These are phyloP conservation scores for Amesomyces nigricolor DNA, from an alignment of 2,329 filamentous ascomycete species.

Conservation along the genomic window DNA sequence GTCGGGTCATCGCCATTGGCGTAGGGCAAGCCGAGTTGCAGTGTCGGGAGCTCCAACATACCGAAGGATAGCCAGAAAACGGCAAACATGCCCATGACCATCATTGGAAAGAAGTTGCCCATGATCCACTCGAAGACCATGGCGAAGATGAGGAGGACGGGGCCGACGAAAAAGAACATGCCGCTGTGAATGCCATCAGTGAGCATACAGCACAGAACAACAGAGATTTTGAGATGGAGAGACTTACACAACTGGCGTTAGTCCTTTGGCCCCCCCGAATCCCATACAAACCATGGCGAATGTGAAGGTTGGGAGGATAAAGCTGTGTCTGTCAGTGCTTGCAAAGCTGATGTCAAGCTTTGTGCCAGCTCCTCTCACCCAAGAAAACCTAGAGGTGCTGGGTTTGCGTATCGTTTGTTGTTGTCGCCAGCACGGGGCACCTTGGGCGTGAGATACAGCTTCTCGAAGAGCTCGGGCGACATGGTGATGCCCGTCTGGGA, in stretches of 20 bases:
- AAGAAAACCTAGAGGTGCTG: conserved; percentile 35
- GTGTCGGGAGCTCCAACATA: conserved; percentile 44
- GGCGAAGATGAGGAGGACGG: conserved; percentile 41
- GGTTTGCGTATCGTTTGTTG: conserved; percentile 35
- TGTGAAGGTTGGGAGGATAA: conserved; percentile 35
- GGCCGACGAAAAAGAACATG: conserved; percentile 39
- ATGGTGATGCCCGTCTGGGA: conserved; percentile 34
- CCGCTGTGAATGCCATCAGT: conserved; percentile 25
- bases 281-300: conserved; percentile 36
- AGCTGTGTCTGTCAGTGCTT: conserved; percentile 25
- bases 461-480: conserved; percentile 37
- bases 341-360: background rate
- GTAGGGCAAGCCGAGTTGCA: conserved; percentile 41
- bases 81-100: conserved; percentile 46
- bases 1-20: conserved; percentile 39
- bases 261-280: conserved; percentile 33
- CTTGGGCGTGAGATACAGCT: conserved; percentile 37
- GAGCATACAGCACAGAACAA: background rate
- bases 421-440: conserved; percentile 33
- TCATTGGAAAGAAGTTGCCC: conserved; percentile 48
- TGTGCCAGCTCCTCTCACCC: conserved; percentile 26
- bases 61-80: conserved; percentile 48
- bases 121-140: conserved; percentile 50
- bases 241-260: conserved; percentile 33
- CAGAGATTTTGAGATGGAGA: background rate